Percentiles rank a stretch among this genome's conserved stretches.
Conservation (phyloP, 805 yeast species). For the Candida patagonica region DNA sequence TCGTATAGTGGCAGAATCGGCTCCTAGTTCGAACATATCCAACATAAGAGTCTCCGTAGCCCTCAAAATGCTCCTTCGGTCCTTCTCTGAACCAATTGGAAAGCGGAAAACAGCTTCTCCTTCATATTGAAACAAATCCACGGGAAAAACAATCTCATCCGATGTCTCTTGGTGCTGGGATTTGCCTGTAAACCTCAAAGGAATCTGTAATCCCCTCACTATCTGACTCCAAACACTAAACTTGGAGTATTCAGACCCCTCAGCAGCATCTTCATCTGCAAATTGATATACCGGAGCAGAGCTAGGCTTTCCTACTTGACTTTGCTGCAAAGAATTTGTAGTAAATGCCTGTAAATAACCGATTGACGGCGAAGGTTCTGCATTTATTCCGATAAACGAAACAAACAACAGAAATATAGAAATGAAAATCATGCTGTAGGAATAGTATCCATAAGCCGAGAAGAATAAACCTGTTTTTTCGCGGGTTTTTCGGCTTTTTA, state of each 20-base stretch:
- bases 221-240: neutral
- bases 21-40: conserved; percentile 20
- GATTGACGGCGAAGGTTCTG: no score
- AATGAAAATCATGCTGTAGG: no score
- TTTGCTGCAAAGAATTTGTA: no score
- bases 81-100: conserved; percentile 16
- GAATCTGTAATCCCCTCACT: conserved; percentile 5
- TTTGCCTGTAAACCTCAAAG: neutral
- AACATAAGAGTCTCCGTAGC: conserved; percentile 19
- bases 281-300: conserved; percentile 3
- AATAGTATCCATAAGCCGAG: no score
- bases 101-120: conserved; percentile 40
- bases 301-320: no score
- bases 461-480: no score
- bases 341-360: neutral
- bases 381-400: no score
- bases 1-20: conserved; percentile 18
- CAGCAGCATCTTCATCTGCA: no score
- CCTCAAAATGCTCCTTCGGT: conserved; percentile 15
- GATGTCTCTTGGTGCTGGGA: neutral
- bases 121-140: conserved; percentile 30
- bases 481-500: no score
- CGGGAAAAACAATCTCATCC: neutral
- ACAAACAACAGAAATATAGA: no score
- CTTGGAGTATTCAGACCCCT: no score